Conservation (phyloP, 306 rosid genomes). For the Castanea sativa region DNA sequence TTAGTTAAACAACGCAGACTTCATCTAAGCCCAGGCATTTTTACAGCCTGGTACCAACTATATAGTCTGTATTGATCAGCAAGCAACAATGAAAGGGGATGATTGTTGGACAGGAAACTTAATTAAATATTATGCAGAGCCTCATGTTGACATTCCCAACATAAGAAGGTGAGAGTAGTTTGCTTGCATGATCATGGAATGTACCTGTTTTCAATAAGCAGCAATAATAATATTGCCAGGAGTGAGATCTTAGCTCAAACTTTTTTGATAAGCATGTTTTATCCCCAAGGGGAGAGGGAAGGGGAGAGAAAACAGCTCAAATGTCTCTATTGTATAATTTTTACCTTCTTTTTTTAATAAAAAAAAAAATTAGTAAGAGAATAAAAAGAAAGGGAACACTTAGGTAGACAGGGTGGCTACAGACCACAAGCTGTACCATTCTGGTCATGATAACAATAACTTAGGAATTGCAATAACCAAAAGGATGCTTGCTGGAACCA, state of each 20-base stretch:
- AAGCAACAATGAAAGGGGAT: not conserved
- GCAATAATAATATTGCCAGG: not conserved
- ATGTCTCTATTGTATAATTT: conserved; percentile 2
- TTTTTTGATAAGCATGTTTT: not conserved
- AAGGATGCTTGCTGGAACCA: not conserved
- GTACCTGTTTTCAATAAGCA: not conserved
- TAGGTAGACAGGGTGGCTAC: not conserved
- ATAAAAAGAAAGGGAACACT: not conserved
- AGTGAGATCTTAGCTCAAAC: not conserved
- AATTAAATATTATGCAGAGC: not conserved
- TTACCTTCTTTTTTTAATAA: not conserved
- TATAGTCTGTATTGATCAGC: not conserved
- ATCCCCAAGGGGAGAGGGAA: not conserved
- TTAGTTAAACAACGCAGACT: not conserved
- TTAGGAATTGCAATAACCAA: not conserved
- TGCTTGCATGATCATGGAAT: not conserved
- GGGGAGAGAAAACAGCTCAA: not conserved
- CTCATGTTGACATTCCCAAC: not conserved
- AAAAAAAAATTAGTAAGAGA: not conserved
- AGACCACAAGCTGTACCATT: not conserved
- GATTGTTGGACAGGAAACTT: not conserved
- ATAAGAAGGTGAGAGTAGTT: not conserved
- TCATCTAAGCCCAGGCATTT: not conserved
- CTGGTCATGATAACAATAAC: not conserved
- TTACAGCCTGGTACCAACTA: conserved; percentile 2